These are phyloP conservation scores for Schoenoplectus triqueter DNA, from an alignment of 202 grass and related monocot species.

Conservation along the genomic window DNA sequence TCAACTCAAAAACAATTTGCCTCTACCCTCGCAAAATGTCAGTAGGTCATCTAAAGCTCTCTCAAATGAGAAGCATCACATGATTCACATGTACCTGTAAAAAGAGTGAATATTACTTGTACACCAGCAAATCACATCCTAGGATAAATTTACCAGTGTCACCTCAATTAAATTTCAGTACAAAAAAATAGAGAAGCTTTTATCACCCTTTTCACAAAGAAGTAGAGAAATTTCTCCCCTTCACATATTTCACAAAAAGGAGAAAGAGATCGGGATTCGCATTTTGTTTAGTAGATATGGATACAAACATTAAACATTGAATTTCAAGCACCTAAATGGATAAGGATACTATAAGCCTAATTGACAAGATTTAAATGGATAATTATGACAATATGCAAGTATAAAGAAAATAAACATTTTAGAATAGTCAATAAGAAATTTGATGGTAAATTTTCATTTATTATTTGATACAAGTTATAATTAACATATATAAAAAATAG, in stretches of 20 bases:
- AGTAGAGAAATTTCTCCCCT: neutral
- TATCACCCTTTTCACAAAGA: neutral
- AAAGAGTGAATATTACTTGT: neutral
- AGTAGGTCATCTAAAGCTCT: neutral
- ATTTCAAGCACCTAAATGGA: neutral
- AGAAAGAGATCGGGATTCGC: neutral
- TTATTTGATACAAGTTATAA: neutral
- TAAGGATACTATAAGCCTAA: neutral
- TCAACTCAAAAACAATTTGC: constrained; percentile 21
- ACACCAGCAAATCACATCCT: neutral
- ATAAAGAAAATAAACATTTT: neutral
- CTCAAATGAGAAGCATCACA: neutral
- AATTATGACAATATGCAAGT: neutral
- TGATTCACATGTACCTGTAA: neutral
- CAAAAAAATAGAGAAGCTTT: neutral
- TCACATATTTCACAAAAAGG: neutral
- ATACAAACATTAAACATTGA: neutral
- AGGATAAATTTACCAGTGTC: neutral
- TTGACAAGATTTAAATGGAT: neutral
- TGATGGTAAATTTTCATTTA: neutral
- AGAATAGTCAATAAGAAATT: neutral
- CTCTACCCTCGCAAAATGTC: neutral
- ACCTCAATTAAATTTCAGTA: neutral
- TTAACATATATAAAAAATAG: neutral
- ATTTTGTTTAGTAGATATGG: neutral